Conservation (phyloP, 352 stramenopile species). For the Phytophthora constricta region DNA sequence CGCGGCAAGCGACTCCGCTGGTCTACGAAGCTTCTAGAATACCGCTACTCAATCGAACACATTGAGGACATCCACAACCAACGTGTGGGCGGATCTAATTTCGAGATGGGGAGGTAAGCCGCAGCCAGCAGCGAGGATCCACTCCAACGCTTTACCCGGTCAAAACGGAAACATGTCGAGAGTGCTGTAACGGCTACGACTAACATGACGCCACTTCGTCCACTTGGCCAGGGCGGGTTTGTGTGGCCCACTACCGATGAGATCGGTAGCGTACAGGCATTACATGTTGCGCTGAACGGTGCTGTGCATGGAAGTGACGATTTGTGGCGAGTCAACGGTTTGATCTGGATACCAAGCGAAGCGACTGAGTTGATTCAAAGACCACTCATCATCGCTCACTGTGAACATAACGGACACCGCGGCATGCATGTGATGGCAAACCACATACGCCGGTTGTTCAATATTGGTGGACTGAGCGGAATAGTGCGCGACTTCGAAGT, state of each 20-base stretch:
- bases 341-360: background rate
- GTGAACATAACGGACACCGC: background rate
- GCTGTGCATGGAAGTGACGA: background rate
- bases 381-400: background rate
- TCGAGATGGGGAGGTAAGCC: constrained; percentile 4
- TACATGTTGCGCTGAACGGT: background rate
- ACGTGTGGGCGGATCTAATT: constrained; percentile 12
- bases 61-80: constrained; percentile 12
- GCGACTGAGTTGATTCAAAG: background rate
- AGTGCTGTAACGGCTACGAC: background rate
- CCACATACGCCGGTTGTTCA: background rate
- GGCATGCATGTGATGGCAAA: background rate
- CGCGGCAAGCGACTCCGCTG: constrained; percentile 2
- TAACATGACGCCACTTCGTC: background rate
- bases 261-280: background rate
- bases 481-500: background rate
- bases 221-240: background rate
- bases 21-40: constrained; percentile 5
- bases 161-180: background rate
- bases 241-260: background rate
- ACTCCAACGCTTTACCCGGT: background rate
- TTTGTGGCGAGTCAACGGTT: background rate
- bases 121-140: background rate
- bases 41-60: constrained; percentile 14
- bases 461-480: background rate